Conservation (phyloP, 768 basidiomycete genomes). For the Scleroderma citrinum region DNA sequence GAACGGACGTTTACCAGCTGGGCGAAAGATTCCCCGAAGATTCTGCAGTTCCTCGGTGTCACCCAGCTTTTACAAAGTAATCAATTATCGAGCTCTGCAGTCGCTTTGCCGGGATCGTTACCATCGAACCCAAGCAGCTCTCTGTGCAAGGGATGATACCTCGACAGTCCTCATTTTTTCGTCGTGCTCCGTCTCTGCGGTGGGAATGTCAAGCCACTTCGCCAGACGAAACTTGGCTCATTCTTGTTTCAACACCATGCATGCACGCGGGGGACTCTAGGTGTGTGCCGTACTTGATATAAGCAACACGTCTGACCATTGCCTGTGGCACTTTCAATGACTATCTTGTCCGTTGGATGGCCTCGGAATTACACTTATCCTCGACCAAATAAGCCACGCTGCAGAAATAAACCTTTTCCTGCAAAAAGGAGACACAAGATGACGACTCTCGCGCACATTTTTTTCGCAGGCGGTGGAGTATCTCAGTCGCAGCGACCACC, state of each 20-base stretch:
- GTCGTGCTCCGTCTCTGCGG: neutral
- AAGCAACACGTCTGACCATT: neutral
- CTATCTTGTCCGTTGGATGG: neutral
- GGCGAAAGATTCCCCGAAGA: neutral
- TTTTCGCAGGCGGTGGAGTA: slow-evolving; percentile 10
- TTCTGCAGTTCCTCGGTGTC: neutral
- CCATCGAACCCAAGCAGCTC: neutral
- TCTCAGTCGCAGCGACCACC: slow-evolving; percentile 14
- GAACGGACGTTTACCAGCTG: neutral
- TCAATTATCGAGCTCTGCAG: neutral
- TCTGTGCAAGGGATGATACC: neutral
- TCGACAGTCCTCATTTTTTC: neutral
- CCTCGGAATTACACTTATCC: slow-evolving; percentile 21
- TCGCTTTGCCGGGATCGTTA: neutral
- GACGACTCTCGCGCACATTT: neutral
- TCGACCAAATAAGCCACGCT: slow-evolving; percentile 27
- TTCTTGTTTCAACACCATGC: neutral
- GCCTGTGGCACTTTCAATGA: neutral
- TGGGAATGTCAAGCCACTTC: neutral
- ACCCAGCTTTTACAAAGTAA: neutral
- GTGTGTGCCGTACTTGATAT: neutral
- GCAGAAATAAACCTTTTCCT: neutral
- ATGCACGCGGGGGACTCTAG: neutral
- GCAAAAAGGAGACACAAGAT: slow-evolving; percentile 4
- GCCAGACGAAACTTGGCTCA: neutral